Conservation (phyloP, 2,329 filamentous ascomycete genomes). For the Pestalotiopsis sp. region DNA sequence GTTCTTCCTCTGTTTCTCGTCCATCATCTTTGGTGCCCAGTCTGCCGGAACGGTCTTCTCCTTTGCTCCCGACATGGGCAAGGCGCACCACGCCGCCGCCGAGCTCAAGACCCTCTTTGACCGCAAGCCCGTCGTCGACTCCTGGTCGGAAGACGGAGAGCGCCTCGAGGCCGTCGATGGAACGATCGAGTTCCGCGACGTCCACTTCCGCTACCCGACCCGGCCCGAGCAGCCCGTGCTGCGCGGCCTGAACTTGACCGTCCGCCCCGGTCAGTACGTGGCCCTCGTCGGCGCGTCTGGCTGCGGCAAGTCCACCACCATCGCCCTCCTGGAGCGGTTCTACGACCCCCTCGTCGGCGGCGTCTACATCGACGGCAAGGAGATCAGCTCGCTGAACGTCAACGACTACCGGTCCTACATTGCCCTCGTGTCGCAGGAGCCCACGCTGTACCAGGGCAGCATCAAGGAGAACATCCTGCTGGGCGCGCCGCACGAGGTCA, state of each 20-base stretch:
- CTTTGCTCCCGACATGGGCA: conserved; percentile 90
- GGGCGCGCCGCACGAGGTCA: conserved; percentile 68
- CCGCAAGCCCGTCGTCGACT: conserved; percentile 78
- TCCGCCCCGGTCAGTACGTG: conserved; percentile 79
- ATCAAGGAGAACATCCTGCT: conserved; percentile 90
- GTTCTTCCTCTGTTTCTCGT: conserved; percentile 89
- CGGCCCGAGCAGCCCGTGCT: conserved; percentile 91
- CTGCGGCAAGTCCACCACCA: conserved; percentile 93
- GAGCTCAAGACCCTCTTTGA: conserved; percentile 86
- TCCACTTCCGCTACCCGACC: conserved; percentile 93
- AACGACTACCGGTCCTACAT: conserved; percentile 84
- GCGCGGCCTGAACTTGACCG: conserved; percentile 74
- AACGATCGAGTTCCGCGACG: conserved; percentile 83
- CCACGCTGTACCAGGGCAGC: conserved; percentile 90
- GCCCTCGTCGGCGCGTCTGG: conserved; percentile 93
- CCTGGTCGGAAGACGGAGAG: conserved; percentile 74
- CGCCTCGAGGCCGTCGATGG: conserved; percentile 69
- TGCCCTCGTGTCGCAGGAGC: conserved; percentile 90
- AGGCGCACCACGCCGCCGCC: conserved; percentile 82
- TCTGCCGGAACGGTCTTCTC: conserved; percentile 88
- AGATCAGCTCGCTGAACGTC: conserved; percentile 80
- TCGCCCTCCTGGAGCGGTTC: conserved; percentile 89
- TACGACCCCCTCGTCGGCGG: conserved; percentile 85
- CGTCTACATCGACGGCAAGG: conserved; percentile 79
- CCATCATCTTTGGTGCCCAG: conserved; percentile 89